Evolutionary conservation across 1,284 basidiomycete genomes (phyloP).

Genomic region (Lentinula novae-zelandiae): DNA sequence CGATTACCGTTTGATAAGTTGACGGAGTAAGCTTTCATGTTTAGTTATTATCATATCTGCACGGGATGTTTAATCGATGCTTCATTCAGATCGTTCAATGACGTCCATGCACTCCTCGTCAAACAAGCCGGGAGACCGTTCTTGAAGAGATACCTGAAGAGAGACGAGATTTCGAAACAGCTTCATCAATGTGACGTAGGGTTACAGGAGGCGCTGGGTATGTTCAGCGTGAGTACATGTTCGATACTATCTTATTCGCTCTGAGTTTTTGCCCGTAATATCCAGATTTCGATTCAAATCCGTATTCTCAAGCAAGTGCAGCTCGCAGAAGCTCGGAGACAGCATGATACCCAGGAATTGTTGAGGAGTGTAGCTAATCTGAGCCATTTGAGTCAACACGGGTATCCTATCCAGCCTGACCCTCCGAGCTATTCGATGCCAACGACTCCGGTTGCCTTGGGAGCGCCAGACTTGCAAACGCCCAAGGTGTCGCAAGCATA

Average conservation of each 20-base stretch:
- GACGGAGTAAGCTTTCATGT: constrained; percentile 40
- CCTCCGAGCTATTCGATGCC: neutral
- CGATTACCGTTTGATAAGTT: constrained; percentile 34
- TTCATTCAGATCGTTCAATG: constrained; percentile 32
- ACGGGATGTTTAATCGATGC: neutral
- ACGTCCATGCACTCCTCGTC: constrained; percentile 50
- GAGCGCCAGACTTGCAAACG: neutral
- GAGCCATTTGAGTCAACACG: neutral
- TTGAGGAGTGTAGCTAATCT: constrained; percentile 20
- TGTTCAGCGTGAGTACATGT: constrained; percentile 48
- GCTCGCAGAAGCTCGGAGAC: constrained; percentile 21
- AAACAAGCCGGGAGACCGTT: constrained; percentile 67
- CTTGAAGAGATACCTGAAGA: constrained; percentile 73
- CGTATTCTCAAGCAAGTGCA: constrained; percentile 57
- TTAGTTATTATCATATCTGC: neutral
- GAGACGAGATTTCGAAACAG: constrained; percentile 63
- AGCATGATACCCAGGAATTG: constrained; percentile 19
- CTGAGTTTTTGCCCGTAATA: neutral
- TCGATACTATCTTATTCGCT: neutral
- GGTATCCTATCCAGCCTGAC: neutral
- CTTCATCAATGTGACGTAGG: constrained; percentile 50
- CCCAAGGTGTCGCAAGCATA: neutral
- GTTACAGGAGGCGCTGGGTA: constrained; percentile 50
- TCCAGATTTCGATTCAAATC: constrained; percentile 50
- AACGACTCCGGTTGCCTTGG: neutral